Base-by-base conservation (phyloP, 2,329 filamentous ascomycete genomes). In the Meredithiella fracta region DNA sequence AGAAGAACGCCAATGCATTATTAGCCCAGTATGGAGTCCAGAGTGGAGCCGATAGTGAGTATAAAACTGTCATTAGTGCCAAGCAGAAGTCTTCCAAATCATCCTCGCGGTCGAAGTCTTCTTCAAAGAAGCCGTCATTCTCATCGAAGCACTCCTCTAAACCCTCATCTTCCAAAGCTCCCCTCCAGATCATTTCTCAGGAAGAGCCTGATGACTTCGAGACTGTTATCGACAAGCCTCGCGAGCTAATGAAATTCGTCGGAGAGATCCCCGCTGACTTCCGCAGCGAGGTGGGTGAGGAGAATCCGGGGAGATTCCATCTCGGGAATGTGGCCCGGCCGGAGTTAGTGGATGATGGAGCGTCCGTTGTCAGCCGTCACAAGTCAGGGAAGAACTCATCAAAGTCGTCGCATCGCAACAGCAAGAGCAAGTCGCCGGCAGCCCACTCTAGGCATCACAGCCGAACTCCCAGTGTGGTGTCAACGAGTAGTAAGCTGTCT, bases 401-500 rank as follows among this genome's bases (percentile, higher is more conserved):
- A 22, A 56, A 47, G 8, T 50, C 31, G 6, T 38, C 50, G n/a
- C 20, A 42, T 9, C 57, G 26, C 14, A 44, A 22, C 31, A 29
- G 34, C 23, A 53, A 51, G 29, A 57, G 51, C 44, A 57, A 51
- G 37, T 54, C 56, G 15, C 47, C 56, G 14, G 37, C 50, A 26
- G 25, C 49, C 3, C 38, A 23, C 9, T 23, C 38, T 11, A 52
- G 23, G 31, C 23, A 34, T 25, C 42, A 23, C 22, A 58, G 40
- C 40, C 20, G 5, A 47, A 47, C 47, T 15, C 37, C 34, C 20
- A 59, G 58, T 44, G 51, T 52, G 44, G 29, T 47, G 4, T 59
- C 58, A 3, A 54, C 47, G 47, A 56, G 51, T 37, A 59, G 58
- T 23, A 57, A 59, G n/a, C 63, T 72, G 23, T 71, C 73, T 1